Conservation (phyloP, 2,329 filamentous ascomycete genomes). For the Colletotrichum cereale region DNA sequence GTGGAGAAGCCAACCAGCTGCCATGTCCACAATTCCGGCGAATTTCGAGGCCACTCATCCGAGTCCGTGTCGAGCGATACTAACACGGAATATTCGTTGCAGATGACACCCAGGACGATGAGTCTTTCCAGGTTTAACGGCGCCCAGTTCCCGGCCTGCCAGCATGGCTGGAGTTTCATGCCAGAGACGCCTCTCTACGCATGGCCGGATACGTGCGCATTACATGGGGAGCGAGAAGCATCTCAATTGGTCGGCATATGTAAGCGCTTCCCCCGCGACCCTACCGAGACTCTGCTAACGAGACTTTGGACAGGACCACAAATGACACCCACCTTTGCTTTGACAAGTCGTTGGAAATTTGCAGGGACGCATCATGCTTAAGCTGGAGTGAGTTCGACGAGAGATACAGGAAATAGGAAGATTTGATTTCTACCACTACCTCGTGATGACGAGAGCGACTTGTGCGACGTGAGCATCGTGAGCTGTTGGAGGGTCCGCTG, state of each 20-base stretch:
- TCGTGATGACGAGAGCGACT: background rate
- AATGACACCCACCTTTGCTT: background rate
- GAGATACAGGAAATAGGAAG: background rate
- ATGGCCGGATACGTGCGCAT: conserved; percentile 26
- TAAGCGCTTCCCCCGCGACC: background rate
- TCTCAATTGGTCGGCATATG: conserved; percentile 24
- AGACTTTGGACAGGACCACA: background rate
- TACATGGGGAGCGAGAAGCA: conserved; percentile 23
- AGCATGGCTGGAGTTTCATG: conserved; percentile 28
- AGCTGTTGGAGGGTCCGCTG: background rate
- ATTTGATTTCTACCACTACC: background rate
- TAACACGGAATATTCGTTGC: conserved; percentile 33
- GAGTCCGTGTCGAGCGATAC: conserved; percentile 36
- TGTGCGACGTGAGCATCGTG: background rate
- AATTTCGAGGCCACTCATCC: conserved; percentile 15
- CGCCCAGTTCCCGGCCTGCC: conserved; percentile 5
- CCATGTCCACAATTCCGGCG: conserved; percentile 31
- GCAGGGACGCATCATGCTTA: background rate
- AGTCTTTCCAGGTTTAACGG: conserved; percentile 20
- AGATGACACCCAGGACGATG: conserved; percentile 23
- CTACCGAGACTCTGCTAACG: background rate
- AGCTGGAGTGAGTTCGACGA: background rate
- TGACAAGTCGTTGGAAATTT: background rate
- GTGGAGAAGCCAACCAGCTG: conserved; percentile 34
- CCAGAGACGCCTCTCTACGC: background rate